Conservation (phyloP, 1,284 basidiomycete species). For the Cryptococcus deneoformans region DNA sequence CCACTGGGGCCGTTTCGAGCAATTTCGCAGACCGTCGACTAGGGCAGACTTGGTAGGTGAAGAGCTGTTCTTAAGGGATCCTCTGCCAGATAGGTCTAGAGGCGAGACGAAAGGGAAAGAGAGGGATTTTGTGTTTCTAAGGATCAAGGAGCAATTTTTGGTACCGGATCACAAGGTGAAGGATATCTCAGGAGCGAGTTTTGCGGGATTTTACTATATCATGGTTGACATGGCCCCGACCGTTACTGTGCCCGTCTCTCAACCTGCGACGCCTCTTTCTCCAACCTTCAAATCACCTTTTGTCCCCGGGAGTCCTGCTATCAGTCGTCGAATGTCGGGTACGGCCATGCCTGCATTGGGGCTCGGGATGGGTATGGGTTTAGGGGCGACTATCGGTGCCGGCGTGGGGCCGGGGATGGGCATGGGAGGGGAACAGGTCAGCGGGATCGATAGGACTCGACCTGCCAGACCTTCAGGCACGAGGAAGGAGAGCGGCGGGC, state of each 20-base stretch:
- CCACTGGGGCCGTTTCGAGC: slow-evolving; percentile 87
- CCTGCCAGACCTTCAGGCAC: background rate
- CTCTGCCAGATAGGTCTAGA: slow-evolving; percentile 22
- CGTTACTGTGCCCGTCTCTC: slow-evolving; percentile 21
- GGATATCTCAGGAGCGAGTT: slow-evolving; percentile 93
- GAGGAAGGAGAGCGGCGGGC: slow-evolving; percentile 13
- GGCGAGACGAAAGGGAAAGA: slow-evolving; percentile 35
- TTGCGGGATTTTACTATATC: slow-evolving; percentile 83
- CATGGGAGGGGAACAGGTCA: background rate
- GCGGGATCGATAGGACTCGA: background rate
- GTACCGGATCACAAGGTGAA: slow-evolving; percentile 90
- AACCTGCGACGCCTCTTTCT: slow-evolving; percentile 28
- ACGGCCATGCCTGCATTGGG: no score
- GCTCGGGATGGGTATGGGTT: no score
- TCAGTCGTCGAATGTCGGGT: no score
- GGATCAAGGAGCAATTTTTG: slow-evolving; percentile 95
- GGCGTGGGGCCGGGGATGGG: no score
- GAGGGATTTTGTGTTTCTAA: slow-evolving; percentile 68
- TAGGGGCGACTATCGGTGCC: no score
- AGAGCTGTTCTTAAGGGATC: slow-evolving; percentile 65
- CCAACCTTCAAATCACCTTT: slow-evolving; percentile 18
- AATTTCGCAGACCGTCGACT: slow-evolving; percentile 67
- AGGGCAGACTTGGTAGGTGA: slow-evolving; percentile 63
- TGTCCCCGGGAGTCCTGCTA: background rate
- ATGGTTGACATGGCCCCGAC: slow-evolving; percentile 48